phyloP scores from a whole-genome alignment of 2,329 filamentous ascomycete genomes.

The Fusarium sp. region DNA sequence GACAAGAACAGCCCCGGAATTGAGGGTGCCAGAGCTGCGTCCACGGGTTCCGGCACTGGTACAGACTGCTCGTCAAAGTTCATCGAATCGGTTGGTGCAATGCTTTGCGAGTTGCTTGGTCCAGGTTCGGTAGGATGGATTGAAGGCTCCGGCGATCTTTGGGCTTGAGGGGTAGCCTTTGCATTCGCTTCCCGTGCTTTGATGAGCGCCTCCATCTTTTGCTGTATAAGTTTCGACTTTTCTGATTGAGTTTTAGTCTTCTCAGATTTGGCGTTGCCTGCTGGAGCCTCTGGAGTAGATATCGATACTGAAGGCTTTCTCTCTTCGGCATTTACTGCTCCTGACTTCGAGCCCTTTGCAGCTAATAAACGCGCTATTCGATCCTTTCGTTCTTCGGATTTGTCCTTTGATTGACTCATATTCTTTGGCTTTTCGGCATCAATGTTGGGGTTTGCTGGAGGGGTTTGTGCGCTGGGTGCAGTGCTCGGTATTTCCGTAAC shows the following conservation, averaged over 20 bases:
- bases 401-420: constrained; percentile 62
- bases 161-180: constrained; percentile 31
- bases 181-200: constrained; percentile 62
- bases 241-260: constrained; percentile 61
- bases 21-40: constrained; percentile 32
- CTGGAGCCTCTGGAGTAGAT: constrained; percentile 53
- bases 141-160: background rate
- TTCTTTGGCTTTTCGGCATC: constrained; percentile 16
- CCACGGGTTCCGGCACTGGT: constrained; percentile 13
- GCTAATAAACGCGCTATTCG: constrained; percentile 80
- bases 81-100: constrained; percentile 3
- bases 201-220: constrained; percentile 81
- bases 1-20: constrained; percentile 55
- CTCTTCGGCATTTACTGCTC: constrained; percentile 22
- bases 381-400: constrained; percentile 75
- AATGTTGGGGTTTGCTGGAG: background rate
- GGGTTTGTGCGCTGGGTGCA: background rate
- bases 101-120: constrained; percentile 10
- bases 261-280: constrained; percentile 9
- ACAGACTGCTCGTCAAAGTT: constrained; percentile 13
- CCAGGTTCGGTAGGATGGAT: constrained; percentile 9
- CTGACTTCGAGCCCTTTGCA: constrained; percentile 71
- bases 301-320: constrained; percentile 1
- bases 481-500: constrained; percentile 1
- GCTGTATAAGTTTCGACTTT: constrained; percentile 77